Percentiles rank a stretch among this genome's conserved stretches.
These are phyloP conservation scores for Hydnomerulius pinastri DNA, from an alignment of 768 basidiomycete species.

Conservation along the genomic window DNA sequence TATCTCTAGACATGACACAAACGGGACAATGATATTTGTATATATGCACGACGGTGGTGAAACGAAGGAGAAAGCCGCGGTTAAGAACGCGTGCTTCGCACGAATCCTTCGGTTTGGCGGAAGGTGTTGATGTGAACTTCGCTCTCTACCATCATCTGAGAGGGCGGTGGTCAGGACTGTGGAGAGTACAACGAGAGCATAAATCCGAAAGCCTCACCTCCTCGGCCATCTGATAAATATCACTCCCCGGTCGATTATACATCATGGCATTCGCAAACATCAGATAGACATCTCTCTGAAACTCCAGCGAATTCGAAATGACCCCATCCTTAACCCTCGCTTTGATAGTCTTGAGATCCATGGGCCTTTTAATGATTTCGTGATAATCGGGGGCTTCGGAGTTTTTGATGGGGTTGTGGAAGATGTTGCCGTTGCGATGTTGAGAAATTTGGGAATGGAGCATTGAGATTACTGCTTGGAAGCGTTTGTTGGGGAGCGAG, in stretches of 20 bases:
- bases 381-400: slow-evolving; percentile 90
- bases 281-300: slow-evolving; percentile 84
- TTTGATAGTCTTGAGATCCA: slow-evolving; percentile 94
- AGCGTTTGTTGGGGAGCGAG: slow-evolving; percentile 57
- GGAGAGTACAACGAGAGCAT: not conserved
- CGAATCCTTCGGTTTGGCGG: slow-evolving; percentile 74
- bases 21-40: not conserved
- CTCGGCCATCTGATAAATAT: slow-evolving; percentile 88
- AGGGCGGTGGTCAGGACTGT: slow-evolving; percentile 1
- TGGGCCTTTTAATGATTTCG: slow-evolving; percentile 91
- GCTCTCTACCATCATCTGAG: slow-evolving; percentile 76
- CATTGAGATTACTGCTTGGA: slow-evolving; percentile 80
- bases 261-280: slow-evolving; percentile 99
- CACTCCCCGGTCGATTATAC: slow-evolving; percentile 87
- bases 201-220: slow-evolving; percentile 58
- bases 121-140: slow-evolving; percentile 67
- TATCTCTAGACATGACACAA: slow-evolving; percentile 2
- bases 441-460: slow-evolving; percentile 81
- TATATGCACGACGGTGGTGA: not conserved
- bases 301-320: slow-evolving; percentile 82
- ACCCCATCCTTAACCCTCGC: slow-evolving; percentile 79
- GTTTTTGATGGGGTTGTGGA: slow-evolving; percentile 86
- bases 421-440: slow-evolving; percentile 87
- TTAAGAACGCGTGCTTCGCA: slow-evolving; percentile 43
- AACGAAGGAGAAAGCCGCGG: not conserved